A percentile compares a stretch with the other conserved stretches of the same genome.
Conservation (phyloP, 768 basidiomycete genomes). For the Fibroporia radiculosa region DNA sequence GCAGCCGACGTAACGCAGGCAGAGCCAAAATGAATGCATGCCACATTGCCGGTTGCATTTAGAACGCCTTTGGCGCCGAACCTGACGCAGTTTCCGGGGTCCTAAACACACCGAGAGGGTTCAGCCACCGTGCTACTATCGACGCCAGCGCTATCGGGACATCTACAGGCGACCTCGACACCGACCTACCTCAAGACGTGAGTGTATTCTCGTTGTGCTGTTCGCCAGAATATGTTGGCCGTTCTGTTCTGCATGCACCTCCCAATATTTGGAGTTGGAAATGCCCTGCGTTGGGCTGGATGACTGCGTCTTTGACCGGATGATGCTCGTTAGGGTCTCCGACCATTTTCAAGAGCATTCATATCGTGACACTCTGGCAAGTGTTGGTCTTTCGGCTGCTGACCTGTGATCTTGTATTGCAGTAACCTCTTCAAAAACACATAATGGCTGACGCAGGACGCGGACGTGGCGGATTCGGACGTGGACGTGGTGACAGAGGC, state of each 20-base stretch:
- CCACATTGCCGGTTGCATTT: too few relatives aligned
- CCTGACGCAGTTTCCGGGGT: background rate
- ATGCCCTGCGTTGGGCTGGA: constrained; percentile 9
- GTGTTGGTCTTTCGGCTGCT: constrained; percentile 8
- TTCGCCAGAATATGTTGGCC: background rate
- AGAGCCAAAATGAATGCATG: too few relatives aligned
- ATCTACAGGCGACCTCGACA: constrained; percentile 22
- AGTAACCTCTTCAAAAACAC: constrained; percentile 17
- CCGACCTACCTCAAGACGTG: constrained; percentile 30
- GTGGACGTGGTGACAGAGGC: constrained; percentile 76
- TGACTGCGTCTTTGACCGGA: constrained; percentile 6
- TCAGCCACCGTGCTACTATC: constrained; percentile 1
- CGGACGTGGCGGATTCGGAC: constrained; percentile 77
- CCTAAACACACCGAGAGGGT: background rate
- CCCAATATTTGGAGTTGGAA: background rate
- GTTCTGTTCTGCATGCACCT: background rate
- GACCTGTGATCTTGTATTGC: constrained; percentile 12
- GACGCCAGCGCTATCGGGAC: constrained; percentile 3
- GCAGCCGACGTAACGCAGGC: too few relatives aligned
- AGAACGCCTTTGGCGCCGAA: too few relatives aligned
- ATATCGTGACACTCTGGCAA: too few relatives aligned
- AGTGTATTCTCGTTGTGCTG: constrained; percentile 21
- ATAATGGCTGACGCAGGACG: constrained; percentile 79
- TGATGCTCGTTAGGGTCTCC: constrained; percentile 4
- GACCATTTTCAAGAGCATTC: background rate